Conservation (phyloP, 345 rosid species). For the Euphorbia pulcherrima region DNA sequence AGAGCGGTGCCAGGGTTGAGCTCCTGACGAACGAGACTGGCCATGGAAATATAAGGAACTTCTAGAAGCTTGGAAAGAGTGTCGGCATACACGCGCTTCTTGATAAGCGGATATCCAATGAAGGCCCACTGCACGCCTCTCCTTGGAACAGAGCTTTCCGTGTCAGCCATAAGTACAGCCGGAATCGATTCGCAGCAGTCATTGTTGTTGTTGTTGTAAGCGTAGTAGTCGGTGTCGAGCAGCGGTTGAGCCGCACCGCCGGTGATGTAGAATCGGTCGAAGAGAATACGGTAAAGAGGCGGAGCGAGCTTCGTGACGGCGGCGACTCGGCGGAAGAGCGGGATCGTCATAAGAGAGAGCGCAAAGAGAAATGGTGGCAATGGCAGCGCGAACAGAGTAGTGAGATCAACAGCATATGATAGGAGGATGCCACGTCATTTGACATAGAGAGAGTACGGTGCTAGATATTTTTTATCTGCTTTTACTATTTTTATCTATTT, state of each 20-base stretch:
- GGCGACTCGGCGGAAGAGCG: constrained; percentile 9
- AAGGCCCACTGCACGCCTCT: constrained; percentile 41
- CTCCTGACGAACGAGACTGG: constrained; percentile 36
- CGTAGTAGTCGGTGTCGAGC: constrained; percentile 24
- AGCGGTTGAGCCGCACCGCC: constrained; percentile 23
- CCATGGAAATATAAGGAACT: constrained; percentile 38
- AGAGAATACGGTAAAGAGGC: not conserved
- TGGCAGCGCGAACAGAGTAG: not conserved
- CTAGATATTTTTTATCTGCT: not conserved
- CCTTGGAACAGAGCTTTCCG: constrained; percentile 14
- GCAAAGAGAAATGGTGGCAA: not conserved
- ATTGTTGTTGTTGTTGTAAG: not conserved
- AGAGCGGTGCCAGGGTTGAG: constrained; percentile 34
- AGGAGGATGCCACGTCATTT: constrained; percentile 2
- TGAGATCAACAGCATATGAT: not conserved
- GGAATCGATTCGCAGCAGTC: constrained; percentile 2
- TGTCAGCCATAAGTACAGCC: constrained; percentile 19
- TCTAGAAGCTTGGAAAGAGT: constrained; percentile 33
- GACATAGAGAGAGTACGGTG: not conserved
- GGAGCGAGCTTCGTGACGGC: constrained; percentile 6
- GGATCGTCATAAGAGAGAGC: constrained; percentile 11
- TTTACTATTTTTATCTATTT: not conserved
- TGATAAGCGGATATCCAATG: constrained; percentile 32
- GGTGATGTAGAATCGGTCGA: constrained; percentile 13
- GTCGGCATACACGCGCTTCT: constrained; percentile 30